Percentiles rank a stretch among this genome's conserved stretches.
These are phyloP conservation scores for Epichloe amarillans DNA, from an alignment of 2,329 filamentous ascomycete genomes.

Conservation along the genomic window DNA sequence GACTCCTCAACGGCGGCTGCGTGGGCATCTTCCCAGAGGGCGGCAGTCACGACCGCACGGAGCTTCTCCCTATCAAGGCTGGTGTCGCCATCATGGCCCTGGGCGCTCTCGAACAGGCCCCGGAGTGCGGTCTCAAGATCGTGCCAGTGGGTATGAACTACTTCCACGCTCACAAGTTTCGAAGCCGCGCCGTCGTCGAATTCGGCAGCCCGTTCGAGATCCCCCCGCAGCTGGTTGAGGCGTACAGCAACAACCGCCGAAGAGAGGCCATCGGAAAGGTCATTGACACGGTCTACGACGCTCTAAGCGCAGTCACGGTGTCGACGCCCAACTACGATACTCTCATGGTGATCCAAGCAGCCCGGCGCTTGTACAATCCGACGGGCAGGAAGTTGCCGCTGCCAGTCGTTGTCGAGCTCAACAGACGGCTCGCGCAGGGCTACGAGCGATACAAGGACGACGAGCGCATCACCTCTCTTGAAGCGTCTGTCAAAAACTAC, in stretches of 20 bases:
- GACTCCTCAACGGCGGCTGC: constrained; percentile 70
- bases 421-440: constrained; percentile 77
- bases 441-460: constrained; percentile 91
- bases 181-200: constrained; percentile 87
- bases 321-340: constrained; percentile 92
- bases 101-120: constrained; percentile 72
- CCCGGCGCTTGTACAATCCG: constrained; percentile 82
- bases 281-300: constrained; percentile 75
- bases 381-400: constrained; percentile 88
- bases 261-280: constrained; percentile 78
- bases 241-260: constrained; percentile 72
- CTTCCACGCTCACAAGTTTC: constrained; percentile 97
- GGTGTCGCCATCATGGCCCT: constrained; percentile 97
- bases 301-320: constrained; percentile 77
- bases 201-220: constrained; percentile 86
- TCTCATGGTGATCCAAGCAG: constrained; percentile 91
- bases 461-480: constrained; percentile 63
- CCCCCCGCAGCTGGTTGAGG: constrained; percentile 68
- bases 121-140: constrained; percentile 81
- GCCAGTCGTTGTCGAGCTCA: constrained; percentile 86
- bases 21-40: constrained; percentile 96
- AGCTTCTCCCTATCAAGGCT: constrained; percentile 84
- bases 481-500: constrained; percentile 66
- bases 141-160: constrained; percentile 99
- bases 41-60: constrained; percentile 87